Evolutionary conservation across 148 eudicot genomes (phyloP), one percentile per base, ranked within the genome.

Genomic region (Polygonum maritimum): DNA sequence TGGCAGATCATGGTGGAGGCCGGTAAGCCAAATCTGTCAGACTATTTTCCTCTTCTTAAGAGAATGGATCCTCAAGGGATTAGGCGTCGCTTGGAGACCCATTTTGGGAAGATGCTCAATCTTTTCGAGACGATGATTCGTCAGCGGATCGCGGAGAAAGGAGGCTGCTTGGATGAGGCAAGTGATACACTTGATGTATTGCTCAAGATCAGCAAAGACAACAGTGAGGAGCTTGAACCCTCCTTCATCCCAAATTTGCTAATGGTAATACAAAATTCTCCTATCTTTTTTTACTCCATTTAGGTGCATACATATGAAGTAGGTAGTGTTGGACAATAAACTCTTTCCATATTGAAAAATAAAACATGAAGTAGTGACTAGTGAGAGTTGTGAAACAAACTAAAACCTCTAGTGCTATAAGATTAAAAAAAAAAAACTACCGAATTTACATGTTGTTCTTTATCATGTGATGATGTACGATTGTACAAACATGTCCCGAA

Each of bases 1-100:
- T 73, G 75, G 75, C 55, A 48, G 52, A 48, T 73, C 7, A 48
- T 73, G 75, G 33, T 11, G 75, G 75, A 73, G 35, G 75, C 57
- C 21, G 75, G 57, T 12, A 73, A 73, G 13, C 75, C 75, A 10
- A 44, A 73, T 57, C 12, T 73, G 2, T 73, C 75, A 22, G 75
- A 73, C 57, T 73, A 47, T 48, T 73, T 73, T 51, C 75, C 75
- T 18, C 15, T 48, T 26, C 57, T 73, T 31, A 47, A 22, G 19
- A 16, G 4, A 22, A 0, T 73, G 5, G 75, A 73, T 73, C 57
- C 57, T 3, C 75, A 73, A 18, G 57, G 57, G 52, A 73, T 47
- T 73, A 26, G 75, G 1, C 39, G 57, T 35, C 52, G 75, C 1
- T 12, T 73, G 35, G 55, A 48, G 11, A 21, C 13, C 11, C 22